phyloP scores from a whole-genome alignment of 306 rosid genomes.

The Psophocarpus tetragonolobus region DNA sequence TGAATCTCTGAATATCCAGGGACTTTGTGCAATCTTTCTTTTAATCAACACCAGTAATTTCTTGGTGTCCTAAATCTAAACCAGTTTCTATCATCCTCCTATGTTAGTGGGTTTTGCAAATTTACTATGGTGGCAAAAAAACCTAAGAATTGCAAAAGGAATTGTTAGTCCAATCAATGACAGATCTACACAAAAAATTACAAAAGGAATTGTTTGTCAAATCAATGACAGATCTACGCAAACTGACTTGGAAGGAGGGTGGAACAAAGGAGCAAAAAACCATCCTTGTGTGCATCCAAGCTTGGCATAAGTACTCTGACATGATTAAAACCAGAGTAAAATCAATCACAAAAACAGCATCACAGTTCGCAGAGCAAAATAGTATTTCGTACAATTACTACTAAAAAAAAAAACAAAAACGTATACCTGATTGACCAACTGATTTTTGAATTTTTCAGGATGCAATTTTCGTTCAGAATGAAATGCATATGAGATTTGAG shows the following conservation, averaged over 20 bases:
- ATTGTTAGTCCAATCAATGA: slow-evolving; percentile 15
- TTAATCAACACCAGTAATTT: neutral
- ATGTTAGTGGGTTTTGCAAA: slow-evolving; percentile 11
- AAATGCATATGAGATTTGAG: slow-evolving; percentile 96
- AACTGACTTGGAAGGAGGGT: slow-evolving; percentile 67
- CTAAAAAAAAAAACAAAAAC: too few species aligned
- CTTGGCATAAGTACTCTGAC: slow-evolving; percentile 84
- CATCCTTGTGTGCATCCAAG: slow-evolving; percentile 88
- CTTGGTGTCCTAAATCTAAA: neutral
- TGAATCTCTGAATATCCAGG: neutral
- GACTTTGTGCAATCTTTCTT: neutral
- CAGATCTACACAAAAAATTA: slow-evolving; percentile 26
- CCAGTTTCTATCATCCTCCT: neutral
- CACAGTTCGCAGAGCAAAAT: too few species aligned
- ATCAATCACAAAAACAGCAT: slow-evolving; percentile 18
- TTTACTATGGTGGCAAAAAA: neutral
- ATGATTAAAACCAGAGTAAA: slow-evolving; percentile 27
- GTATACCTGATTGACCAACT: slow-evolving; percentile 80
- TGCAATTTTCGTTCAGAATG: slow-evolving; percentile 90
- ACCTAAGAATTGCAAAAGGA: neutral
- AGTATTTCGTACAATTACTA: neutral
- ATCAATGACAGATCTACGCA: slow-evolving; percentile 22
- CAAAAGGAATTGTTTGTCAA: slow-evolving; percentile 21
- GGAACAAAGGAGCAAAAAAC: slow-evolving; percentile 71
- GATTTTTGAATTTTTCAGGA: slow-evolving; percentile 93